Evolutionary conservation across 78 protist species (phyloP).

Genomic region (Dictyostelium brefeldianum): DNA sequence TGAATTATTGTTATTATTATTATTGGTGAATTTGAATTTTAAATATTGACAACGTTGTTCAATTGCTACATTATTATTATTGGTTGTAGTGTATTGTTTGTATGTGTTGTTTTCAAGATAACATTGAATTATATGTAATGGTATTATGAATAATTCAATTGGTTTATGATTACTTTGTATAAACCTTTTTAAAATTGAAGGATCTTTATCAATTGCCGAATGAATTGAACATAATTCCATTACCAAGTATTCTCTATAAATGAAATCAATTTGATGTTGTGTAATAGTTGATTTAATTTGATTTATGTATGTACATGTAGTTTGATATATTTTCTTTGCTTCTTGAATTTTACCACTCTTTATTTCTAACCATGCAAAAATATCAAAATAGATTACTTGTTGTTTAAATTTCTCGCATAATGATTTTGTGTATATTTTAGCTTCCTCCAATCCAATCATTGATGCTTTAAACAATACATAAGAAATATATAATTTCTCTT

Average conservation of each 20-base stretch:
- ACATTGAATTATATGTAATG: conserved; percentile 47
- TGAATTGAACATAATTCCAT: conserved; percentile 31
- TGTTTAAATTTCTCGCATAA: background rate
- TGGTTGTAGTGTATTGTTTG: conserved; percentile 21
- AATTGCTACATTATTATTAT: background rate
- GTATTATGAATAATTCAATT: conserved; percentile 31
- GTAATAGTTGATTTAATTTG: conserved; percentile 18
- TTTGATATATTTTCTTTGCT: conserved; percentile 45
- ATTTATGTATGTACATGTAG: background rate
- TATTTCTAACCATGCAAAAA: conserved; percentile 9
- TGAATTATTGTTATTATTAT: too few relatives aligned
- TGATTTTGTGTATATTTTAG: background rate
- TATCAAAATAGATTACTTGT: conserved; percentile 4
- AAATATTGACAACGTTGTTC: background rate
- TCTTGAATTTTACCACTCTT: conserved; percentile 12
- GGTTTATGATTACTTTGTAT: background rate
- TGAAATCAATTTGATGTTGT: background rate
- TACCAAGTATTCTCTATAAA: conserved; percentile 5
- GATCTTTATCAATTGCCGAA: conserved; percentile 12
- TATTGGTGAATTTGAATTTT: background rate
- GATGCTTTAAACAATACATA: conserved; percentile 24
- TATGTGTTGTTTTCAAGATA: conserved; percentile 2
- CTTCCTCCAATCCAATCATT: background rate
- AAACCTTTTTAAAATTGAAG: conserved; percentile 30
- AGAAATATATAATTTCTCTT: background rate